Base-by-base conservation (phyloP, 2,329 filamentous ascomycete genomes). In the Byssoonygena ceratinophila region DNA sequence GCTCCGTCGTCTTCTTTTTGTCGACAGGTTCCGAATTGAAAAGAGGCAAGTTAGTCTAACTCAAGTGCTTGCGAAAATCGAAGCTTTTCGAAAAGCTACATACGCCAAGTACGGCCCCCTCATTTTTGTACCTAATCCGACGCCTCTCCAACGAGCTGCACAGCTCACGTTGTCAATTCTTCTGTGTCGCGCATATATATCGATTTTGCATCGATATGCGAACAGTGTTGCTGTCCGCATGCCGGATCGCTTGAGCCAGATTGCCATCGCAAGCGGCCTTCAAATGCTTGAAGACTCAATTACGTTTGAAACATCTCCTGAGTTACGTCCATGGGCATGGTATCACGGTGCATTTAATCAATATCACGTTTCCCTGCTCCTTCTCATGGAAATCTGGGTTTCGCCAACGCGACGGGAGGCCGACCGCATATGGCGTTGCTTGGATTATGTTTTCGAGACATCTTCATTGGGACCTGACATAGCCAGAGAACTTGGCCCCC, bases 291-390 rank as follows among this genome's bases (percentile, higher is more conserved):
- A 83, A 59, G 71, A 72, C 55, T 75, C 74, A 2, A 76, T 82
- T 45, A 68, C 69, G 7, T 67, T 82, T 9, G 79, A 82, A 53
- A 76, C 72, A 1, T 64, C 71, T 0, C 75, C 75, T 1, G 70
- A 72, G 1, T 59, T 87, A 34, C 65, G 69, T 1, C 68, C 69
- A 1, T 89, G 84, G 83, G 67, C 72, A 1, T 89, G 85, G 85
- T 88, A 87, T 59, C 61, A 71, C 11, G 83, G 84, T 3, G 83
- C 85, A 4, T 78, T 84, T 57, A 82, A 85, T 56, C 84, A 87
- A 63, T 87, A 83, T 64, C 85, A 88, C 61, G 76, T 78, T 3
- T 82, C 84, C 0, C 73, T 89, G 29, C 72, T 89, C 1, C 71
- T 90, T 20, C 73, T 86, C 5, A 77, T 80, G 20, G 84, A 89